Evolutionary conservation across 1,284 basidiomycete genomes (phyloP).

Genomic region (Anthracocystis setariae): DNA sequence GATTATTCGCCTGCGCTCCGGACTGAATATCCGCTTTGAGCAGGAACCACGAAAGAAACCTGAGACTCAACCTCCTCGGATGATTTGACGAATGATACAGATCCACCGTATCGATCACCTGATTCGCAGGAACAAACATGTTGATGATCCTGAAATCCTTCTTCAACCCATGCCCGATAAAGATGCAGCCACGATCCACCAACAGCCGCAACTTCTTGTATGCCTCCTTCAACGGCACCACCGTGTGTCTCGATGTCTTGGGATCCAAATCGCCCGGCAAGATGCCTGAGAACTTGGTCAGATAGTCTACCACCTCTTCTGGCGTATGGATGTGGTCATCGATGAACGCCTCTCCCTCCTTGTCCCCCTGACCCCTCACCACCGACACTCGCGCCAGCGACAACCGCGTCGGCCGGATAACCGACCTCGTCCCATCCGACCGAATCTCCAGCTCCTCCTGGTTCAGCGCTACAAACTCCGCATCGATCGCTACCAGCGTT

Average conservation of each 20-base stretch:
- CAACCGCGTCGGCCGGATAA: slow-evolving; percentile 87
- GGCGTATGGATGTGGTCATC: slow-evolving; percentile 97
- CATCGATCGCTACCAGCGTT: slow-evolving; percentile 91
- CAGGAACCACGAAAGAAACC: slow-evolving; percentile 93
- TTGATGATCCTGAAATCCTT: slow-evolving; percentile 99
- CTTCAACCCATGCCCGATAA: slow-evolving; percentile 97
- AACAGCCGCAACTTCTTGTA: slow-evolving; percentile 97
- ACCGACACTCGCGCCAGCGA: slow-evolving; percentile 95
- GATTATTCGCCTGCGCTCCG: slow-evolving; percentile 69
- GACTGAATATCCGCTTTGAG: slow-evolving; percentile 90
- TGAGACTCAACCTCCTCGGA: slow-evolving; percentile 87
- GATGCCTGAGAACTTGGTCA: slow-evolving; percentile 96
- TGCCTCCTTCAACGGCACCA: slow-evolving; percentile 92
- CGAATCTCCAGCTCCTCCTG: slow-evolving; percentile 94
- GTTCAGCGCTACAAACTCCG: slow-evolving; percentile 96
- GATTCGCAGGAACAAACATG: slow-evolving; percentile 91
- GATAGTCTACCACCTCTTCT: slow-evolving; percentile 92
- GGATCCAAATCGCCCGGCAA: slow-evolving; percentile 85
- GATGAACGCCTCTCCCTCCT: slow-evolving; percentile 88
- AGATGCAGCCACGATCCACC: slow-evolving; percentile 93
- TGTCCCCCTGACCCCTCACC: slow-evolving; percentile 81
- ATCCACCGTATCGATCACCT: slow-evolving; percentile 96
- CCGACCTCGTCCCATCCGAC: slow-evolving; percentile 92
- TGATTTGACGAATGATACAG: slow-evolving; percentile 85
- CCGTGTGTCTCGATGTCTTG: slow-evolving; percentile 81